Percentiles rank a stretch among this genome's conserved stretches.
phyloP scores from a whole-genome alignment of 1,284 basidiomycete species.

The Sphaerobolus stellatus region DNA sequence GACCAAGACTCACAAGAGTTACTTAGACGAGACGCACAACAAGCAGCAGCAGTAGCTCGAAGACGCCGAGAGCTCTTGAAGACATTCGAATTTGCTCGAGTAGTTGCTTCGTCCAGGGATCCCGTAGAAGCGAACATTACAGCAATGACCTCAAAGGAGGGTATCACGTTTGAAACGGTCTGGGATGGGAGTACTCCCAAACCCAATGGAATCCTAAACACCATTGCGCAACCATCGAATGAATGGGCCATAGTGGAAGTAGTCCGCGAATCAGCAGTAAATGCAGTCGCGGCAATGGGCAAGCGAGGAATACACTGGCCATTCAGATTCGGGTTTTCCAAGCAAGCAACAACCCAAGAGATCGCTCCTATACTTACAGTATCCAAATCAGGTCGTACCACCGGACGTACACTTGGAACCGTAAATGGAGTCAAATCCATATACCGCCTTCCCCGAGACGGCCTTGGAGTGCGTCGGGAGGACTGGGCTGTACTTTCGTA shows the following conservation, averaged over 20 bases:
- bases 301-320: background rate
- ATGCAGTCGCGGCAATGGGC: background rate
- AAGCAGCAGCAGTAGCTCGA: background rate
- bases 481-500: conserved; percentile 3
- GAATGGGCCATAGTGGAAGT: conserved; percentile 6
- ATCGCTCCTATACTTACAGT: conserved; percentile 1
- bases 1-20: background rate
- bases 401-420: background rate
- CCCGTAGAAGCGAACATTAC: background rate
- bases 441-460: conserved; percentile 7
- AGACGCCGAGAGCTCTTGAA: background rate
- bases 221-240: background rate
- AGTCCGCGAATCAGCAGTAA: background rate
- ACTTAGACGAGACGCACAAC: background rate
- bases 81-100: conserved; percentile 1
- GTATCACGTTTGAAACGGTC: background rate
- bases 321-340: background rate
- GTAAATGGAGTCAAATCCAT: conserved; percentile 9
- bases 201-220: background rate
- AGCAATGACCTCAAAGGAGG: background rate
- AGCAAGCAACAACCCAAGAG: background rate
- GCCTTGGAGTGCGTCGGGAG: background rate
- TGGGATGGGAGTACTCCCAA: conserved; percentile 2
- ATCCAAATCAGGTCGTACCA: conserved; percentile 4
- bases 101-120: background rate